A percentile compares a stretch with the other conserved stretches of the same genome.
Evolutionary conservation across 371 early-diverging fungal genomes (phyloP).

Genomic region (Dinochytrium kinnereticum): DNA sequence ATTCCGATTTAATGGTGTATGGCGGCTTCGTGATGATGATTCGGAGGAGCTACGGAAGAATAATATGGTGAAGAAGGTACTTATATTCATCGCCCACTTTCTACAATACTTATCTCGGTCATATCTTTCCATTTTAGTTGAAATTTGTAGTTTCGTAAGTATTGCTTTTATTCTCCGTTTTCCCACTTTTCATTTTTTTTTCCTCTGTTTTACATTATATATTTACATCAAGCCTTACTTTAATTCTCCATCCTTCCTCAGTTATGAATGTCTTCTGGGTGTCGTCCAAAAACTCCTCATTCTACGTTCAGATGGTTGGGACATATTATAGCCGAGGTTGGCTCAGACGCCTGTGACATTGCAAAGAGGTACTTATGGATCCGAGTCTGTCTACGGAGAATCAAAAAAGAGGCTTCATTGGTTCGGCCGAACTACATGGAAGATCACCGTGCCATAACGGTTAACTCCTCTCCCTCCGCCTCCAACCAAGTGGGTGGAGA

Average conservation of each 20-base stretch:
- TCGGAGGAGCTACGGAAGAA: not conserved
- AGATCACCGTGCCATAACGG: not conserved
- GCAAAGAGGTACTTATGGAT: not conserved
- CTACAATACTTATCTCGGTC: not conserved
- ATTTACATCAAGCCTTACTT: not conserved
- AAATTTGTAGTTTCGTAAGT: not conserved
- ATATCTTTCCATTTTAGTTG: not conserved
- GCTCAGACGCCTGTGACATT: not conserved
- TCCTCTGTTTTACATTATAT: not conserved
- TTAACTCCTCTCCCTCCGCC: too few relatives aligned
- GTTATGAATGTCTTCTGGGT: not conserved
- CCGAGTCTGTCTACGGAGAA: not conserved
- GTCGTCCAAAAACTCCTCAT: slow-evolving; percentile 1
- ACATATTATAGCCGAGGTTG: not conserved
- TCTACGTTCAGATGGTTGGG: not conserved
- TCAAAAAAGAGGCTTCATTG: not conserved
- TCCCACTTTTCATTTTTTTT: not conserved
- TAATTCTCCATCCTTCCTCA: not conserved
- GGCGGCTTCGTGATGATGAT: not conserved
- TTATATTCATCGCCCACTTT: not conserved
- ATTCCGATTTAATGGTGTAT: not conserved
- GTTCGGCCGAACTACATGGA: not conserved
- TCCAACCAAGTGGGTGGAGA: too few relatives aligned
- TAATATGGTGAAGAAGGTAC: not conserved
- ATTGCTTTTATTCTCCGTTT: not conserved